A percentile compares a stretch with the other conserved stretches of the same genome.
Conservation (phyloP, 331 rosid genomes). For the Malus hybrid region DNA sequence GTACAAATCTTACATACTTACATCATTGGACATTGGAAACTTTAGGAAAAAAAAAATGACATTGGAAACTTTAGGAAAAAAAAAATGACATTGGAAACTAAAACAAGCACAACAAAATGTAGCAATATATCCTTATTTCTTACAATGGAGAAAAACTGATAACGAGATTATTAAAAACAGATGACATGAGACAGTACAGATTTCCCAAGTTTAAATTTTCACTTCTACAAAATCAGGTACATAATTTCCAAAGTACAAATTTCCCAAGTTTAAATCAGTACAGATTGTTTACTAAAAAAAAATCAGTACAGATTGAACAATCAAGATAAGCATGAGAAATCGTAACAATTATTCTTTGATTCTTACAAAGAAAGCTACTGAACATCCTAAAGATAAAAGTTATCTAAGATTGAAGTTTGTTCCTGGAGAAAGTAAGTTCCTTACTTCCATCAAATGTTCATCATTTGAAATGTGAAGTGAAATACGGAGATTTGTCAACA, state of each 20-base stretch:
- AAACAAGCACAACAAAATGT: background rate
- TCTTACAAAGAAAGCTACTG: conserved; percentile 21
- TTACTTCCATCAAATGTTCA: conserved; percentile 81
- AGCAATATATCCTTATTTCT: background rate
- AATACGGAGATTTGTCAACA: conserved; percentile 77
- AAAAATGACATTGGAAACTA: background rate
- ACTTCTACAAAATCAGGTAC: conserved; percentile 8
- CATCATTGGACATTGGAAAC: background rate
- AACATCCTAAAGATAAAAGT: conserved; percentile 11
- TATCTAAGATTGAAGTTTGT: conserved; percentile 30
- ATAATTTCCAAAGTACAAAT: conserved; percentile 22
- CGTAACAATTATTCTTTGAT: conserved; percentile 4
- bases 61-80: background rate
- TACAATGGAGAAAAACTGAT: background rate
- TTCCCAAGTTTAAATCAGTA: background rate
- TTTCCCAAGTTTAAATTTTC: background rate
- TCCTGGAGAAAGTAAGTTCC: conserved; percentile 54
- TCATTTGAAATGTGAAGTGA: conserved; percentile 81
- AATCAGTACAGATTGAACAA: conserved; percentile 11
- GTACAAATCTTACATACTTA: conserved; percentile 1
- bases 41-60: background rate
- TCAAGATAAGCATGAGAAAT: background rate
- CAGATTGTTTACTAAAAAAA: background rate
- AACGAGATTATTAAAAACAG: background rate
- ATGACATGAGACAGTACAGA: too few relatives aligned